Conservation (phyloP, 768 basidiomycete genomes). For the Amylocystis lapponica region DNA sequence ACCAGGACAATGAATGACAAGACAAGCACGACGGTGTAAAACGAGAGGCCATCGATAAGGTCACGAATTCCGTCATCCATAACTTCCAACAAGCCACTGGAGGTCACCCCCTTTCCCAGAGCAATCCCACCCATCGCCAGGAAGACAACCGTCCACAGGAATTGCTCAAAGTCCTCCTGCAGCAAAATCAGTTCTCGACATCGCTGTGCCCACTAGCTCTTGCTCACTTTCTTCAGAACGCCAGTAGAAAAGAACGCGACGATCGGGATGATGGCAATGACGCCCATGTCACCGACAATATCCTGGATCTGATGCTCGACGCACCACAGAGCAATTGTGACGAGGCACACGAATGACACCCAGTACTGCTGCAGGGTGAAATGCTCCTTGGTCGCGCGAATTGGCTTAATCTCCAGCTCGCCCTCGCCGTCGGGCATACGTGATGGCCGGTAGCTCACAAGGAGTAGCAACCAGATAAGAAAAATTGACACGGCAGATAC, state of each 20-base stretch:
- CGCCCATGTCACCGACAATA: constrained; percentile 91
- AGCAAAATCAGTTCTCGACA: background rate
- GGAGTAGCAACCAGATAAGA: constrained; percentile 87
- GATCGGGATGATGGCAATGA: constrained; percentile 91
- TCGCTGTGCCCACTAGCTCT: background rate
- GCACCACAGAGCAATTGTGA: constrained; percentile 89
- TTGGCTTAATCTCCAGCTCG: constrained; percentile 76
- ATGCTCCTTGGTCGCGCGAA: constrained; percentile 75
- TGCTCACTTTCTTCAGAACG: constrained; percentile 81
- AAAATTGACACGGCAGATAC: constrained; percentile 83
- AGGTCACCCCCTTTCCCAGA: constrained; percentile 86
- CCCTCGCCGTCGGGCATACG: constrained; percentile 68
- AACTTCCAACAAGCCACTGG: constrained; percentile 80
- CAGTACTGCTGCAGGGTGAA: constrained; percentile 87
- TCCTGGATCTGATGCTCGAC: constrained; percentile 72
- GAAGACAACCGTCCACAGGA: constrained; percentile 92
- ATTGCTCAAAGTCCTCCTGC: constrained; percentile 93
- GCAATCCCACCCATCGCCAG: constrained; percentile 98
- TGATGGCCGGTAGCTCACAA: constrained; percentile 75
- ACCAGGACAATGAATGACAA: constrained; percentile 25
- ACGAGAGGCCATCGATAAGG: constrained; percentile 52
- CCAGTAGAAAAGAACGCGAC: constrained; percentile 93
- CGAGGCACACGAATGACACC: constrained; percentile 76
- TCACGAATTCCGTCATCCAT: constrained; percentile 60
- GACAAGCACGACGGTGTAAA: constrained; percentile 74